Percentiles rank a stretch among this genome's conserved stretches.
Conservation (phyloP, 805 yeast genomes). For the Myxozyma vanderwaltii region DNA sequence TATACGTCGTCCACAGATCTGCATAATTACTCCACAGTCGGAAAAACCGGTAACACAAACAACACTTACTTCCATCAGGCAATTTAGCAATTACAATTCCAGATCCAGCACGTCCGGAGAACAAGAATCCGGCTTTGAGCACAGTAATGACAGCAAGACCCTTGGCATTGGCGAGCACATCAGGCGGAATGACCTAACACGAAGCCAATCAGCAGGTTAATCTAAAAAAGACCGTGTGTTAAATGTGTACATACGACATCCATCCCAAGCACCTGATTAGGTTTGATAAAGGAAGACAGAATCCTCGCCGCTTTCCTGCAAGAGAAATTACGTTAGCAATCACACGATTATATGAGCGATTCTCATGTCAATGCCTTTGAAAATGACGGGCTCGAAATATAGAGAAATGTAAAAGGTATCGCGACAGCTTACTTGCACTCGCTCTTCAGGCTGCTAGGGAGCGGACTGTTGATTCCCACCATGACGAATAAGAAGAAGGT, state of each 20-base stretch:
- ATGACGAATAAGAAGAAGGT: constrained; percentile 2
- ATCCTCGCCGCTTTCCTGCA: constrained; percentile 88
- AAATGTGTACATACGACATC: constrained; percentile 48
- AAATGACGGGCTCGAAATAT: too few species aligned
- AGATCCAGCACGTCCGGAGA: constrained; percentile 96
- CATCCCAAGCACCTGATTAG: constrained; percentile 89
- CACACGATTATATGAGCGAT: not conserved
- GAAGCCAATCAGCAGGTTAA: not conserved
- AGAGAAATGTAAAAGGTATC: not conserved
- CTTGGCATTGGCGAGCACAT: constrained; percentile 81
- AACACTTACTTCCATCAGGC: constrained; percentile 71
- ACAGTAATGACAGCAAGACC: constrained; percentile 92
- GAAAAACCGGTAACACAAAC: not conserved
- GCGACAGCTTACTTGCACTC: constrained; percentile 69
- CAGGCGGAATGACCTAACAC: constrained; percentile 74
- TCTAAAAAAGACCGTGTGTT: not conserved
- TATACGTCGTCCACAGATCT: too few species aligned
- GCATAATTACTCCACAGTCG: not conserved
- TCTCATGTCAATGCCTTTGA: not conserved
- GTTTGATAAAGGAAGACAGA: constrained; percentile 85
- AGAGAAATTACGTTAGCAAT: not conserved
- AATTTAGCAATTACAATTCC: constrained; percentile 92
- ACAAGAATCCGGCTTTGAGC: constrained; percentile 93
- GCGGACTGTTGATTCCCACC: constrained; percentile 73
- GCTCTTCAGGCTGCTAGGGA: constrained; percentile 84